Conservation (phyloP, 495 filamentous ascomycete species). For the Neurospora sp. region DNA sequence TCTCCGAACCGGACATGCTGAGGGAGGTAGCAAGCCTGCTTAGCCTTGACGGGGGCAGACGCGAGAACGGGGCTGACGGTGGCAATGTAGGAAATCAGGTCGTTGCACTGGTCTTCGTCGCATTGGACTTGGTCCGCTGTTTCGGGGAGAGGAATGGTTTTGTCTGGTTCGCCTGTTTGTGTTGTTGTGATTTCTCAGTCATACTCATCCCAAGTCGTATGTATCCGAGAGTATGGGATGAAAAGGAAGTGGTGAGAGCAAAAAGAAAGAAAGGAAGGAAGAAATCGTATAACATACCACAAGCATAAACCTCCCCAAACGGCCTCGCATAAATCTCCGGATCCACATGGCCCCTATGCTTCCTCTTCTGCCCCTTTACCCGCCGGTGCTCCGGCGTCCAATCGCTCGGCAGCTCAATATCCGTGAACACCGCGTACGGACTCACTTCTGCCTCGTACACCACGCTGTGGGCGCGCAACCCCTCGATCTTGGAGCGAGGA, state of each 20-base stretch:
- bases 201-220: not conserved
- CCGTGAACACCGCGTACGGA: conserved; percentile 83
- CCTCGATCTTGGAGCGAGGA: conserved; percentile 67
- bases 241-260: not conserved
- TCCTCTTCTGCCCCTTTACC: conserved; percentile 38
- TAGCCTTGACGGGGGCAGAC: conserved; percentile 64
- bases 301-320: conserved; percentile 82
- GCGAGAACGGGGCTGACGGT: conserved; percentile 68
- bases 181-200: not conserved
- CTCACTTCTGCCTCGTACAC: conserved; percentile 73
- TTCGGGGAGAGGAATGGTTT: conserved; percentile 59
- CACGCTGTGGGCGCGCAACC: conserved; percentile 81
- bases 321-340: conserved; percentile 94
- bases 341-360: conserved; percentile 51
- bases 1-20: conserved; percentile 49
- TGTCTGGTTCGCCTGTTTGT: conserved; percentile 67
- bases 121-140: conserved; percentile 68
- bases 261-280: not conserved
- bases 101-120: conserved; percentile 71
- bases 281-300: conserved; percentile 31
- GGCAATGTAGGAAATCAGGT: conserved; percentile 72
- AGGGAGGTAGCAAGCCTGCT: conserved; percentile 94
- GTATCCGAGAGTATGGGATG: not conserved
- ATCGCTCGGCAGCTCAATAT: conserved; percentile 64
- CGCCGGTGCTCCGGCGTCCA: conserved; percentile 35